Conservation (phyloP, 345 rosid species). For the Eucalyptus albens region DNA sequence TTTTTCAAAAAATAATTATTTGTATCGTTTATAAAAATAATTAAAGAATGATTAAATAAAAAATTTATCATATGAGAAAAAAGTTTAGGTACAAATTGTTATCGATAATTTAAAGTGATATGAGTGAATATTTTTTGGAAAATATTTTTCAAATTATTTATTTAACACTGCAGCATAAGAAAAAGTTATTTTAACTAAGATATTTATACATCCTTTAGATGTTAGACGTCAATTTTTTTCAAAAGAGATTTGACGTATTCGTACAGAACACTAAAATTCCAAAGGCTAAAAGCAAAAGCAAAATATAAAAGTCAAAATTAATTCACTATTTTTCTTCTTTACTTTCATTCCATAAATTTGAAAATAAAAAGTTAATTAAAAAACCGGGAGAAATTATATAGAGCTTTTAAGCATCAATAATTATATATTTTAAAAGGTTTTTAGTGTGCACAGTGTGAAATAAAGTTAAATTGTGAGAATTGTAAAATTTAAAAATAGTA, state of each 20-base stretch:
- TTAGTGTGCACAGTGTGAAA: background rate
- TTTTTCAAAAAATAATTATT: no score
- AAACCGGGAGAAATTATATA: background rate
- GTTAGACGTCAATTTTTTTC: background rate
- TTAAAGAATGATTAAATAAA: no score
- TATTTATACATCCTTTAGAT: background rate
- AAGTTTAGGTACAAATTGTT: no score
- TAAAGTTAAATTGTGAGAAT: background rate
- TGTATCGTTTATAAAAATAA: no score
- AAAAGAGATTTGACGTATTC: background rate
- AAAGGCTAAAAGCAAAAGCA: background rate
- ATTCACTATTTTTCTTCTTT: background rate
- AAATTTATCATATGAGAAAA: no score
- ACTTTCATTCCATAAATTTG: background rate
- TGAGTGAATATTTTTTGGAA: background rate
- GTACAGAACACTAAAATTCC: background rate
- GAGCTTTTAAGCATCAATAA: background rate
- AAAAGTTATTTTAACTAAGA: background rate
- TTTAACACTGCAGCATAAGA: background rate
- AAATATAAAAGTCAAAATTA: background rate
- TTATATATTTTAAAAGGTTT: background rate
- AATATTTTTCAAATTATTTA: background rate
- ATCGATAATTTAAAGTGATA: background rate
- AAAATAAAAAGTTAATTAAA: background rate
- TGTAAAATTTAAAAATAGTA: background rate